Evolutionary conservation across 2,329 filamentous ascomycete species (phyloP).

Genomic region (Verticillium albo-atrum): DNA sequence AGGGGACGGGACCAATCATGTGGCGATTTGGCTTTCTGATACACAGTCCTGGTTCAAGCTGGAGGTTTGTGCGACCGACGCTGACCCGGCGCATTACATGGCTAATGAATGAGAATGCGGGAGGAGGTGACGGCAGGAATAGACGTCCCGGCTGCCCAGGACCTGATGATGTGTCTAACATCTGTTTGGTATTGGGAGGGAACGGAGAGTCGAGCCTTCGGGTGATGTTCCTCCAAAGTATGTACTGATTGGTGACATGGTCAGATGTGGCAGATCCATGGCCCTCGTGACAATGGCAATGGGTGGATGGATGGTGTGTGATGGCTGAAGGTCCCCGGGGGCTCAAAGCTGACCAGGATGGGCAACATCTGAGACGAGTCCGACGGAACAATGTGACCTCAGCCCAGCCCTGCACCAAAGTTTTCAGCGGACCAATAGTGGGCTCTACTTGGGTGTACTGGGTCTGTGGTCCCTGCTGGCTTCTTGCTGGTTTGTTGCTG

Average conservation of each 20-base stretch:
- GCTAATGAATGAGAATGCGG: not conserved
- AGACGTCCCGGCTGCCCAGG: not conserved
- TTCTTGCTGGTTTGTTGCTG: not conserved
- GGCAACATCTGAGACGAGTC: not conserved
- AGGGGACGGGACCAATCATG: not conserved
- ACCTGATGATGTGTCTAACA: not conserved
- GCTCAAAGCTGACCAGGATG: not conserved
- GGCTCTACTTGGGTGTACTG: not conserved
- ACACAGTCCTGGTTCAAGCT: not conserved
- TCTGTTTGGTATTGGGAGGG: not conserved
- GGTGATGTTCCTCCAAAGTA: too few relatives aligned
- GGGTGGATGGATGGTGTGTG: not conserved
- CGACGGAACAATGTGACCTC: not conserved
- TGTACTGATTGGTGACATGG: too few relatives aligned
- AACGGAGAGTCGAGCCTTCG: not conserved
- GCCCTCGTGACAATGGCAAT: not conserved
- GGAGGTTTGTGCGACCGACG: not conserved
- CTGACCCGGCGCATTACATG: not conserved
- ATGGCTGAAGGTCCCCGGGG: not conserved
- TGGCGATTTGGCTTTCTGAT: not conserved
- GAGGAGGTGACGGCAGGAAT: not conserved
- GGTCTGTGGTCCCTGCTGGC: not conserved
- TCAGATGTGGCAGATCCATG: not conserved
- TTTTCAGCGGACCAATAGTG: not conserved
- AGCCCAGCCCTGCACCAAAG: not conserved